These are phyloP conservation scores for Cercophora samala DNA, from an alignment of 495 filamentous ascomycete genomes.

Conservation along the genomic window DNA sequence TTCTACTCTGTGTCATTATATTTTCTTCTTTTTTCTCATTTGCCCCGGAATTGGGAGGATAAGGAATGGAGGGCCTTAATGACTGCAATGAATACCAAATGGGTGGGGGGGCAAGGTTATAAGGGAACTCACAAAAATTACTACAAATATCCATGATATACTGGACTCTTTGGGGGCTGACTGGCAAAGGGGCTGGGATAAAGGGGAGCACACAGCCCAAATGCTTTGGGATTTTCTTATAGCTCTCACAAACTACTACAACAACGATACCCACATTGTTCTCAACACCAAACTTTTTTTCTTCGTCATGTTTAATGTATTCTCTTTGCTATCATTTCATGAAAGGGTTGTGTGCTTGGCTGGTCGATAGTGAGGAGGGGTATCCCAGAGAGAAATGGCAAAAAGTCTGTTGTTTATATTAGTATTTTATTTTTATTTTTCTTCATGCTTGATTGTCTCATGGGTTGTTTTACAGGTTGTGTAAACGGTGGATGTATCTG, in stretches of 20 bases:
- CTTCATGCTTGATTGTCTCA: background rate
- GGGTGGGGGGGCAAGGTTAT: background rate
- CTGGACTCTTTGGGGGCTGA: too few relatives aligned
- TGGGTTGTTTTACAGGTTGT: too few relatives aligned
- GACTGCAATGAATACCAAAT: slow-evolving; percentile 12
- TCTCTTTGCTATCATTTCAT: too few relatives aligned
- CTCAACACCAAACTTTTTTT: slow-evolving; percentile 12
- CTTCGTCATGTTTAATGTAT: background rate
- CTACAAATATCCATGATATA: too few relatives aligned
- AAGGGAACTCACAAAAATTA: background rate
- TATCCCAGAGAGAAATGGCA: too few relatives aligned
- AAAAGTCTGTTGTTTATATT: slow-evolving; percentile 6
- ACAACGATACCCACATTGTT: slow-evolving; percentile 10
- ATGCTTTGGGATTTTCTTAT: background rate
- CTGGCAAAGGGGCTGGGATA: background rate
- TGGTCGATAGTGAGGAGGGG: too few relatives aligned
- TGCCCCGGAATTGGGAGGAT: background rate
- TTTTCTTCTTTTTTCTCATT: slow-evolving; percentile 7
- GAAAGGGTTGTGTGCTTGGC: too few relatives aligned
- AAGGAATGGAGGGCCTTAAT: slow-evolving; percentile 4
- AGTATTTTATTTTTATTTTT: background rate
- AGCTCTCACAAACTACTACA: background rate
- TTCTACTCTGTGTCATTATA: slow-evolving; percentile 15
- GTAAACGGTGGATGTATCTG: too few relatives aligned
- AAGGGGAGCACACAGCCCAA: too few relatives aligned